These are phyloP conservation scores for Somion occarium DNA, from an alignment of 1,284 basidiomycete genomes.

Conservation along the genomic window DNA sequence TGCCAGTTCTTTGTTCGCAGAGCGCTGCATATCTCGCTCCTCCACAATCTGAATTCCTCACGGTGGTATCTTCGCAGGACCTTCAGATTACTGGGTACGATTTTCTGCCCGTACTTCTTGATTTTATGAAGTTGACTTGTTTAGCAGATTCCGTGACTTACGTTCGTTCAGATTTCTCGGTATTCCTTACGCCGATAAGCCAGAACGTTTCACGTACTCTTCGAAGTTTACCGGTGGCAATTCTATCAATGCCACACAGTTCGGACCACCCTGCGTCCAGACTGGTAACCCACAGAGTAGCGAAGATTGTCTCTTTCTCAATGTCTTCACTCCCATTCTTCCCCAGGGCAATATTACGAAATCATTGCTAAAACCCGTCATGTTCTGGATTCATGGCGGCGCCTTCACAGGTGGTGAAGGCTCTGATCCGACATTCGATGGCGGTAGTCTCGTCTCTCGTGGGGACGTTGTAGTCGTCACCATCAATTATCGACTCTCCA, in stretches of 20 bases:
- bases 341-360: constrained; percentile 18
- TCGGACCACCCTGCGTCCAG: constrained; percentile 28
- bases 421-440: constrained; percentile 23
- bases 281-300: constrained; percentile 19
- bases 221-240: constrained; percentile 23
- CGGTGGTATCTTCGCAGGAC: constrained; percentile 19
- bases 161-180: constrained; percentile 33
- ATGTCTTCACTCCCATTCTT: constrained; percentile 38
- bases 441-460: constrained; percentile 34
- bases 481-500: constrained; percentile 42
- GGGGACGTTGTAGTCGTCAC: constrained; percentile 43
- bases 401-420: constrained; percentile 37
- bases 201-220: constrained; percentile 29
- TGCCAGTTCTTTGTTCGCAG: constrained; percentile 27
- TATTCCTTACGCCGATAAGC: constrained; percentile 30
- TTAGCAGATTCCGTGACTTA: constrained; percentile 28
- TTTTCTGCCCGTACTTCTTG: background rate
- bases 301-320: constrained; percentile 40
- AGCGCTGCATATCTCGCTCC: constrained; percentile 19
- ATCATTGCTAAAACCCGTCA: constrained; percentile 32
- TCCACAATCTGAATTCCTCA: constrained; percentile 16
- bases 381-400: constrained; percentile 45
- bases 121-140: background rate
- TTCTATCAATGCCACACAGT: constrained; percentile 27
- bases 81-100: constrained; percentile 25